Base-by-base conservation (phyloP, 2,329 filamentous ascomycete species). In the Aphanoascus verrucosus region DNA sequence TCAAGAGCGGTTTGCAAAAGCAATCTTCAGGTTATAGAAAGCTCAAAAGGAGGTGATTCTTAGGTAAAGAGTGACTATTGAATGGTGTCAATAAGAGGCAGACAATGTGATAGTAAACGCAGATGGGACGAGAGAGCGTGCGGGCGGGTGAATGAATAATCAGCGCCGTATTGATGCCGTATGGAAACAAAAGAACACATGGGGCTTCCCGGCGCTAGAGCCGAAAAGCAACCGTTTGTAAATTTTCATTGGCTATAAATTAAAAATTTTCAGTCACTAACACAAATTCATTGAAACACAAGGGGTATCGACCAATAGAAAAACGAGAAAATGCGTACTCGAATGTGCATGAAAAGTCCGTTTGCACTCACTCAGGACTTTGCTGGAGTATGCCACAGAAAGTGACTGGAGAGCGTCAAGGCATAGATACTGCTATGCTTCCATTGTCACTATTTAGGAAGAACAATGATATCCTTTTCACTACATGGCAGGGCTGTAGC, bases 151-250 rank as follows among this genome's bases (percentile, higher is more conserved):
- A 46, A 31, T 46, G 43, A 43, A 15, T 41, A 17, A 41, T 28
- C 23, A 41, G 38, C 11, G 17, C 19, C 9, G 38, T 45, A 32
- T 45, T 35, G 31, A 46, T 14, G 31, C 31, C n/a, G 35, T 37
- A 37, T 37, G 28, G 44, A 46, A 46, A 46, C 23, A 46, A 46
- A 28, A 46, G 44, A 46, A 35, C 28, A 15, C 17, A 31, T 45
- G 20, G n/a, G 15, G 38, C 38, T 15, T 17, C 8, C 38, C 15
- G 7, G 38, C 38, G 9, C 38, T 41, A 41, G 38, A 41, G 38
- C 19, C 5, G 14, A 17, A 41, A 4, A 41, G 14, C 7, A 19
- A 28, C 2, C 28, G 1, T 7, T 19, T 46, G 31, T 7, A 7
- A 3, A 28, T 7, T 28, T 4, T 47, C 31, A 37, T 47, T 47